A percentile compares a stretch with the other conserved stretches of the same genome.
These are phyloP conservation scores for Tetraselmis striata DNA, from an alignment of 139 green algal species.

Conservation along the genomic window DNA sequence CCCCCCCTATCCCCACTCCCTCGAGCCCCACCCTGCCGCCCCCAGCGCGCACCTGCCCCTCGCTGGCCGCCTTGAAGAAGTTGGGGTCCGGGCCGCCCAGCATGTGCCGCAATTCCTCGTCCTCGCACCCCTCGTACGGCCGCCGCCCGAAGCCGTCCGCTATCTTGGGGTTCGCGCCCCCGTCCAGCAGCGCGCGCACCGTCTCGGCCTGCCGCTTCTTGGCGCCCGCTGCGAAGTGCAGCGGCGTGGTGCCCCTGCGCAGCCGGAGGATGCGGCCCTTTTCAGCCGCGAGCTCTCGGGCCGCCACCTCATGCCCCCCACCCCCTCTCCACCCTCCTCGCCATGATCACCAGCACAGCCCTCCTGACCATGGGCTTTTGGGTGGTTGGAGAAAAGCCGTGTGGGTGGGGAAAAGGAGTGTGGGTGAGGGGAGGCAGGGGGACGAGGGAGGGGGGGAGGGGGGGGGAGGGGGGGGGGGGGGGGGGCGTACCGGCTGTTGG, in stretches of 20 bases:
- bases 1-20: no score
- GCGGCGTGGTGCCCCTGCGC: conserved; percentile 36
- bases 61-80: neutral
- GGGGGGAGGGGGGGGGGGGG: no score
- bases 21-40: no score
- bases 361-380: neutral
- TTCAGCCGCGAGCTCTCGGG: neutral
- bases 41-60: neutral
- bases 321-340: no score
- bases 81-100: neutral
- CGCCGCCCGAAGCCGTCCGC: neutral
- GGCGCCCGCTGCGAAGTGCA: conserved; percentile 59
- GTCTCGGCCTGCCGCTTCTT: conserved; percentile 30
- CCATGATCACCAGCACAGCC: neutral
- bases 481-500: no score
- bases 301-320: neutral
- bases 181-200: conserved; percentile 39
- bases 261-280: no score
- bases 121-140: neutral
- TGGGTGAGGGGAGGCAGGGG: no score
- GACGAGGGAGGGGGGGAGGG: no score
- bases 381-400: neutral
- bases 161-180: conserved; percentile 29
- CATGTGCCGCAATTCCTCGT: neutral
- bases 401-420: no score